Conservation (phyloP, 306 rosid genomes). For the Acacia crassicarpa region DNA sequence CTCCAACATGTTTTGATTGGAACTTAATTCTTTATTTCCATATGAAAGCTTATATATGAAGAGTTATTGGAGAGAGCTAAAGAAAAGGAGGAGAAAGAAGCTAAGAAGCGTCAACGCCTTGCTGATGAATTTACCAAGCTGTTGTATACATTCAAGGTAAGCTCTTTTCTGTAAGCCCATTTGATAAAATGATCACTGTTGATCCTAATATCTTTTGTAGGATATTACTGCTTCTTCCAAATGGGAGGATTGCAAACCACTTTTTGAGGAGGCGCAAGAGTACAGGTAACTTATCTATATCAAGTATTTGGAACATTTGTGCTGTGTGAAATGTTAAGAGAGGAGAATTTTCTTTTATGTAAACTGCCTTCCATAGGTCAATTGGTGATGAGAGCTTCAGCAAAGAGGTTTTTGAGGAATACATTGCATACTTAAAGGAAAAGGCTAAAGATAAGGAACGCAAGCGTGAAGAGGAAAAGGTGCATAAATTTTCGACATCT, state of each 20-base stretch:
- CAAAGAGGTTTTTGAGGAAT: constrained; percentile 79
- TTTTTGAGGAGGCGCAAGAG: constrained; percentile 85
- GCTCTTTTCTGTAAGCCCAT: constrained; percentile 9
- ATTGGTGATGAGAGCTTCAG: constrained; percentile 70
- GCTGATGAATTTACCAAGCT: constrained; percentile 85
- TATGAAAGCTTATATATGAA: constrained; percentile 74
- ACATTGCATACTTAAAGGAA: constrained; percentile 65
- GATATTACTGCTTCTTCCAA: constrained; percentile 69
- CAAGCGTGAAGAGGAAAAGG: constrained; percentile 97
- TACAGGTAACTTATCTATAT: constrained; percentile 61
- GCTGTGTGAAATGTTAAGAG: constrained; percentile 11
- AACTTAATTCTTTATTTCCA: constrained; percentile 22
- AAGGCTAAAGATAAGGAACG: constrained; percentile 96
- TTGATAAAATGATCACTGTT: constrained; percentile 10
- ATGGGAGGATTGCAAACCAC: constrained; percentile 91
- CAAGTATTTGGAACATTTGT: constrained; percentile 1
- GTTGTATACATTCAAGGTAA: constrained; percentile 73
- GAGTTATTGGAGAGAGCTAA: constrained; percentile 84
- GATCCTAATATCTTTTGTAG: constrained; percentile 47
- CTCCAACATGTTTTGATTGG: constrained; percentile 23
- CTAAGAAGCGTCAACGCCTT: constrained; percentile 93
- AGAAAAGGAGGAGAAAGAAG: constrained; percentile 99
- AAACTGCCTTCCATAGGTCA: constrained; percentile 45
- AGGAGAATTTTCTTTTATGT: constrained; percentile 7
- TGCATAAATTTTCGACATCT: constrained; percentile 29